Evolutionary conservation across 495 filamentous ascomycete species (phyloP), one percentile per base, ranked within the genome.

Genomic region (Aspergillus bertholletiae): DNA sequence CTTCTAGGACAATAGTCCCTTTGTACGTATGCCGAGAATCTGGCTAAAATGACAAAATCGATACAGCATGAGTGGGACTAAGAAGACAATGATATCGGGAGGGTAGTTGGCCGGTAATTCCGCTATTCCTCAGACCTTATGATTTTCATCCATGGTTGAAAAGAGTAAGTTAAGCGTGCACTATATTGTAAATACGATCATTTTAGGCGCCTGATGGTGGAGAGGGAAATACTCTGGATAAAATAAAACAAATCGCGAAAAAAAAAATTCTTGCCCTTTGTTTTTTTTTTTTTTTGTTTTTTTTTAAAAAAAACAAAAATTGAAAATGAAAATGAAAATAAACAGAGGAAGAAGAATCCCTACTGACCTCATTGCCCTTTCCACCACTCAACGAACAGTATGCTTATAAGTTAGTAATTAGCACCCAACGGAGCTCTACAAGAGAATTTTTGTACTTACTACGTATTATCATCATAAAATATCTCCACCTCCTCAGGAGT

Each of bases 271-370:
- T n/a, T n/a, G n/a, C n/a, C n/a, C n/a, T n/a, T n/a, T n/a, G n/a
- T 37, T 37, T 35, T 49, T 49, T 49, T 17, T 32, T 20, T 20
- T 49, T 49, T 49, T 34, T 37, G 8, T 13, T 49, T 15, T 47
- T 47, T 47, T 47, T 24, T 5, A 23, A 11, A 28, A 28, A 28
- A 28, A 5, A 28, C 4, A 28, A 5, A 28, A 28, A 28, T 28
- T 8, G 8, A 28, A 5, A 28, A 28, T 28, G 8, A 28, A 5
- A 28, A 28, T 28, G 26, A 28, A 8, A 28, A 28, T 28, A 28
- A 28, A 28, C 8, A 28, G 8, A 5, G 26, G 8, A 28, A 5
- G 8, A 28, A 28, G 4, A 28, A 28, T 28, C 8, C 8, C 8
- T 8, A 4, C 4, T 5, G 4, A 28, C 5, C 26, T 28, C 8